phyloP scores from a whole-genome alignment of 495 filamentous ascomycete species.

The Cudoniella acicularis region DNA sequence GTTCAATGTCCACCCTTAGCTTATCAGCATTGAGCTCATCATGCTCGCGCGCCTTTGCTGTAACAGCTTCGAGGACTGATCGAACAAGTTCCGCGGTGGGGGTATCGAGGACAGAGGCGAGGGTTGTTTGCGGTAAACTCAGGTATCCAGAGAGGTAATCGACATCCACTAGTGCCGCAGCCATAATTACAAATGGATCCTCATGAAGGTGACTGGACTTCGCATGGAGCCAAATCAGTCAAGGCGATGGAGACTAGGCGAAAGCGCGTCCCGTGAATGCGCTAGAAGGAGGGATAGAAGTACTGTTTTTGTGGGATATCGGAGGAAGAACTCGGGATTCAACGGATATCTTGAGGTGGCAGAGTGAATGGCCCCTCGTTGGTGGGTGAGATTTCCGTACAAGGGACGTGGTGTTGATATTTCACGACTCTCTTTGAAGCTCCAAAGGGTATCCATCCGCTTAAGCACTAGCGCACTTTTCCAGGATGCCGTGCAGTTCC shows the following conservation, averaged over 20 bases:
- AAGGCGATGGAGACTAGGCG: background rate
- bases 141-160: slow-evolving; percentile 73
- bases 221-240: background rate
- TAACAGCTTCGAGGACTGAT: slow-evolving; percentile 61
- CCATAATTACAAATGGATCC: slow-evolving; percentile 49
- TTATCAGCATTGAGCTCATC: slow-evolving; percentile 80
- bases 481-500: too few relatives aligned
- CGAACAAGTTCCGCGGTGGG: slow-evolving; percentile 77
- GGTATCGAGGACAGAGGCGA: slow-evolving; percentile 60
- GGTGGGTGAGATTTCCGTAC: background rate
- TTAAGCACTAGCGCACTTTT: background rate
- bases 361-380: background rate
- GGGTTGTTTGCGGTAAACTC: slow-evolving; percentile 62
- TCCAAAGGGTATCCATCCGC: background rate
- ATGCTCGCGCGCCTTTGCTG: slow-evolving; percentile 71
- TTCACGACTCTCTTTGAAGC: background rate
- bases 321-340: background rate
- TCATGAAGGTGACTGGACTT: slow-evolving; percentile 12
- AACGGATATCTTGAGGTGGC: slow-evolving; percentile 7
- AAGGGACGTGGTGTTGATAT: background rate
- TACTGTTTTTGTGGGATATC: background rate
- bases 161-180: slow-evolving; percentile 68
- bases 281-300: background rate
- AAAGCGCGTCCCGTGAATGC: slow-evolving; percentile 10
- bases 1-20: slow-evolving; percentile 81